Base-by-base conservation (phyloP, 257 asterid genomes). In the Fraxinus pennsylvanica region DNA sequence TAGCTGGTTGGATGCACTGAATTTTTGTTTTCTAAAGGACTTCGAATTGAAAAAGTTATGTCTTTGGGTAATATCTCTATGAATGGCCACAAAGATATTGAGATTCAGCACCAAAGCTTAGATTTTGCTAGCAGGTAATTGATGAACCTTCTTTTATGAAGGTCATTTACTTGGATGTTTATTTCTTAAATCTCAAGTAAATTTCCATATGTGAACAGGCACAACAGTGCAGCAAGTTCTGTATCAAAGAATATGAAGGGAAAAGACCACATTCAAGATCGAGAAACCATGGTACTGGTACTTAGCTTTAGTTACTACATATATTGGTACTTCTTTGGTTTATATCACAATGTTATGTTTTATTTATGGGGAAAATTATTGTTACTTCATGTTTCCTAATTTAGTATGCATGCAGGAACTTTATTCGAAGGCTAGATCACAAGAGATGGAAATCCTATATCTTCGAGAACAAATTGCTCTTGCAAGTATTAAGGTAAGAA, bases 391-490 rank as follows among this genome's bases (percentile, higher is more conserved):
- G 32, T 36, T 32, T 63, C 33, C 81, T 84, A 72, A 82, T 69
- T 76, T 19, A 39, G 68, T 50, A 72, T 52, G 33, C 74, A 6
- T 14, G 19, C 61, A 94, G 96, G 96, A 87, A 77, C 96, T 92
- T 50, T 68, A 81, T 84, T 91, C 90, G 75, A 86, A 82, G 77
- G 88, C 83, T 74, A 90, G 91, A 80, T 91, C 88, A 80, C 91
- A 88, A 83, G 89, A 91, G 85, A 85, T 86, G 79, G 97, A 94
- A 85, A 92, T 94, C 79, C 75, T 78, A 84, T 27, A 78, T 84
- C 97, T 94, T 78, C 88, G 89, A 65, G 94, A 90, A 84, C 94
- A 89, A 84, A 89, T 94, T 87, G 92, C 96, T 79, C 85, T 77
- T 83, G 94, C 99, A 54, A 93, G 97, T 85, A 84, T 92, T 72